Base-by-base conservation (phyloP, 306 rosid species). In the Cicer judaicum region DNA sequence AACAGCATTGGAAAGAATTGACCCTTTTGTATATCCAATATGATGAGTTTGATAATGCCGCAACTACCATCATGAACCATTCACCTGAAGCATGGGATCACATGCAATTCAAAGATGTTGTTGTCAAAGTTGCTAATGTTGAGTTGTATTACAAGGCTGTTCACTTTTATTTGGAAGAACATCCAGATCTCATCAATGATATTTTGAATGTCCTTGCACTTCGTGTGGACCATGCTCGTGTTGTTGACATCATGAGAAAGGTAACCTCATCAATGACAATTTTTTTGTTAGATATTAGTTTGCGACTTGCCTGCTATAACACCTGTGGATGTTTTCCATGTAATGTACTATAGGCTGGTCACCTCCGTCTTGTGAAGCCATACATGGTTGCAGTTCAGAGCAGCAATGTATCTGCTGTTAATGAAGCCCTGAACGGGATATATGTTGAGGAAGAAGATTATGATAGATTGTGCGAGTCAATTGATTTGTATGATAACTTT, bases 41-140 rank as follows among this genome's bases (percentile, higher is more conserved):
- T 76, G 99, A 90, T 70, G 99, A 95, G 85, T 95, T 95, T 78
- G 99, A 95, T 82, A 92, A 95, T 86, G 99, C 99, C 75, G 99
- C 98, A 63, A 86, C 99, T 39, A 95, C 99, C 74, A 95, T 95
- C 84, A 95, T 95, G 99, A 95, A 95, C 82, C 99, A 95, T 80
- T 92, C 99, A 72, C 99, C 98, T 15, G 99, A 95, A 88, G 99
- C 98, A 71, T 95, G 99, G 99, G 99, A 95, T 82, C 99, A 95
- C 96, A 90, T 95, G 99, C 99, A 95, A 74, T 95, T 95, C 84
- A 95, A 95, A 80, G 99, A 95, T 74, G 98, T 95, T 64, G 66
- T 90, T 8, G 98, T 88, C 54, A 95, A 95, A 90, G 98, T 92
- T 85, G 98, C 92, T 60, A 95, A 89, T 72, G 99, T 95, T 82